These are phyloP conservation scores for Leptographium radiaticola DNA, from an alignment of 2,329 filamentous ascomycete genomes.

Conservation along the genomic window DNA sequence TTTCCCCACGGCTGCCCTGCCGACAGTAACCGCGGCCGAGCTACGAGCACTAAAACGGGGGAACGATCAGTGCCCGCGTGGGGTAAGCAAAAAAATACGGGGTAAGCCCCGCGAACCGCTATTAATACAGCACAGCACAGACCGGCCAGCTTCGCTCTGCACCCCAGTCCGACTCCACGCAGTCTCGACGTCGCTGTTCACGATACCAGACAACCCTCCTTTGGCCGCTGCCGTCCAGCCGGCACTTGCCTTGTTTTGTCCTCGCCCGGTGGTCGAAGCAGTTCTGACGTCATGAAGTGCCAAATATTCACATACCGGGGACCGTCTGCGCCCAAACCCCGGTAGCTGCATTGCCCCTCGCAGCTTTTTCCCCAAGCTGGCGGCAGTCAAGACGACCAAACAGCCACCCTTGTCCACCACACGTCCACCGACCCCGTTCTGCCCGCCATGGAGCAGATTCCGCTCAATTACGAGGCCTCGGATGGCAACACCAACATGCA, in stretches of 20 bases:
- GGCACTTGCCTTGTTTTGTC: too few species aligned
- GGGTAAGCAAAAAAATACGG: neutral
- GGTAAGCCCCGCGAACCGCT: neutral
- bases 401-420: neutral
- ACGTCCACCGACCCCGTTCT: neutral
- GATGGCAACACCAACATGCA: slow-evolving; percentile 60
- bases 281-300: neutral
- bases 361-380: neutral
- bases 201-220: too few species aligned
- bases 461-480: slow-evolving; percentile 63
- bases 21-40: slow-evolving; percentile 10
- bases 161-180: too few species aligned
- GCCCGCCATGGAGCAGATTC: slow-evolving; percentile 45
- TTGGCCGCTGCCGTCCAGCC: too few species aligned
- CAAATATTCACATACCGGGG: neutral
- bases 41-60: neutral
- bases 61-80: neutral
- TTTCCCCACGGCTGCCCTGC: slow-evolving; percentile 3
- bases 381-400: neutral
- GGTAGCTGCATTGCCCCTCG: neutral
- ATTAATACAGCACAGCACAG: too few species aligned
- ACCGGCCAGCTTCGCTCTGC: neutral
- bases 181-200: too few species aligned
- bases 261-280: too few species aligned
- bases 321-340: neutral